phyloP scores from a whole-genome alignment of 2,329 filamentous ascomycete species.

The Penicillium sclerotiorum region DNA sequence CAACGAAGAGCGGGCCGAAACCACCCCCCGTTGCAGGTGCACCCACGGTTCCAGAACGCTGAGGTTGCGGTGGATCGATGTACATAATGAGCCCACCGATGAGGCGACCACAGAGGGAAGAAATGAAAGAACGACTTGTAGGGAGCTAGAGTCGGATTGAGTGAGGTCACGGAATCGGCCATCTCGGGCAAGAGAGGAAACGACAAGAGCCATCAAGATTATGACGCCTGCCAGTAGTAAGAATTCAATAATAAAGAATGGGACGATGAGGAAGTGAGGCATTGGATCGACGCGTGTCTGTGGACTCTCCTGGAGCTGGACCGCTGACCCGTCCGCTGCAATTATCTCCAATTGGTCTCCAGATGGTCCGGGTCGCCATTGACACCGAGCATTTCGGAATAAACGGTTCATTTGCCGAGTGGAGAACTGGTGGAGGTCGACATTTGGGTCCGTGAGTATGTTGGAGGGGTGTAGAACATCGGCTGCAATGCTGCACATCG shows the following conservation, averaged over 20 bases:
- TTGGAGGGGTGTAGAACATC: conserved; percentile 34
- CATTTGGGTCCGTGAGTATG: conserved; percentile 28
- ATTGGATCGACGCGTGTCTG: conserved; percentile 31
- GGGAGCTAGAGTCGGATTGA: conserved; percentile 35
- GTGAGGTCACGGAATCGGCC: conserved; percentile 35
- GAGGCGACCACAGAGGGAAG: conserved; percentile 37
- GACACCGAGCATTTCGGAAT: conserved; percentile 30
- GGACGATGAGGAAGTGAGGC: conserved; percentile 38
- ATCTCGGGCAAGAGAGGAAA: conserved; percentile 31
- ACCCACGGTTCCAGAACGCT: conserved; percentile 41
- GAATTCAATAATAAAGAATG: conserved; percentile 39
- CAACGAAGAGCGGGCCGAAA: conserved; percentile 27
- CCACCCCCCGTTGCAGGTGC: conserved; percentile 36
- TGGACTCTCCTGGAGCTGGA: conserved; percentile 27
- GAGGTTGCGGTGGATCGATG: conserved; percentile 38
- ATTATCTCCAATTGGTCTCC: conserved; percentile 35
- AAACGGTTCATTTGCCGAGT: conserved; percentile 35
- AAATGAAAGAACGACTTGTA: conserved; percentile 36
- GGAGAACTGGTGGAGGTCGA: conserved; percentile 37
- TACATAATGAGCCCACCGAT: conserved; percentile 35
- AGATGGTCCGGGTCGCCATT: conserved; percentile 31
- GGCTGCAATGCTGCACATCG: conserved; percentile 39
- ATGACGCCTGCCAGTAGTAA: conserved; percentile 34
- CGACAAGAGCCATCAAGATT: conserved; percentile 32
- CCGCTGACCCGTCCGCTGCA: conserved; percentile 31